Evolutionary conservation across 2,329 filamentous ascomycete genomes (phyloP), one percentile per base, ranked within the genome.

Genomic region (Claviceps fusiformis): DNA sequence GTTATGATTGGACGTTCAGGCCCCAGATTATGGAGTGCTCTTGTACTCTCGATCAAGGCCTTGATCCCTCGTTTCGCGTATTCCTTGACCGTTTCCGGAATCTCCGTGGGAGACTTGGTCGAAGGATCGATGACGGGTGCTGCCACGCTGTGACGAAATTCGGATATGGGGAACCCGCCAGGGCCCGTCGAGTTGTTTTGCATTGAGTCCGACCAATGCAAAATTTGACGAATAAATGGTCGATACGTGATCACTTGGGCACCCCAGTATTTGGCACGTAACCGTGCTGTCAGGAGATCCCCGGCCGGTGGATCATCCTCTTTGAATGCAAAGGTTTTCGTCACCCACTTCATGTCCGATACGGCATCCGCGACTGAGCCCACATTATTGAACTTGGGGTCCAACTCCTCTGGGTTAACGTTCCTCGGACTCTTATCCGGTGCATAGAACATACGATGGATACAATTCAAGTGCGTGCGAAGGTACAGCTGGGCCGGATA

Each of bases 201-300:
- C 61, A 66, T 64, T 62, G 69, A 62, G 59, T 69, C 62, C 56
- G 72, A 70, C 65, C 73, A 68, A 59, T 82, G 68, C 61, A 85
- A 68, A 49, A 85, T 77, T 58, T 77, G 72, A 59, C 75, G 72
- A 54, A 85, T 67, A 58, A 92, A 89, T 0, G 88, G 89, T 29
- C 93, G 81, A 66, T 93, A 87, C 31, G 92, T 91, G 65, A 97
- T 91, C 59, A 95, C 90, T 60, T 86, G 81, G 0, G 89, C 91
- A 24, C 93, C 93, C 75, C 92, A 97, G 69, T 93, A 97, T 68
- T 98, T 97, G 15, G 88, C 93, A 46, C 92, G 84, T 58, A 97
- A 75, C 27, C 93, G 82, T 37, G 92, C 92, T 13, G 82, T 76
- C 17, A 96, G 82, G 57, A 97, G 90, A 51, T 95, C 83, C 0